Conservation (phyloP, 345 rosid species). For the Pistacia vera region DNA sequence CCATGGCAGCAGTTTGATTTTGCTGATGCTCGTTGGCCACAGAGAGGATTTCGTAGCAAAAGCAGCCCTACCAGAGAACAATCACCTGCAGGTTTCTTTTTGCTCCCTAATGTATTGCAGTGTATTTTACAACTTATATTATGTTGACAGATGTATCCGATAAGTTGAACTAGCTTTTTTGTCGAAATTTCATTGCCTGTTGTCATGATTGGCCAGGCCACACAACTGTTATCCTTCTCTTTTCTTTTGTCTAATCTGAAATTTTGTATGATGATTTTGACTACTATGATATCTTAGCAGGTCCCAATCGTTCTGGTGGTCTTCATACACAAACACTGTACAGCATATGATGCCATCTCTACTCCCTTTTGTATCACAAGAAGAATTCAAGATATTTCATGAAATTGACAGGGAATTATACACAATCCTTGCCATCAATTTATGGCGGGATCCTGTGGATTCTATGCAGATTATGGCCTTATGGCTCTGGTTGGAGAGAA, state of each 20-base stretch:
- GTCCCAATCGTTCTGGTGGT: not conserved
- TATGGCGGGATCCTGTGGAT: constrained; percentile 50
- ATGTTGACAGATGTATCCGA: not conserved
- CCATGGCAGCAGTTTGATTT: not conserved
- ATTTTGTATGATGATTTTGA: not conserved
- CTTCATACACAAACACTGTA: not conserved
- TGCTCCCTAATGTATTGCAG: not conserved
- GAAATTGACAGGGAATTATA: constrained; percentile 49
- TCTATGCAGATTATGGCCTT: constrained; percentile 45
- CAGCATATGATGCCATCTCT: constrained; percentile 12
- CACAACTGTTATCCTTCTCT: not conserved
- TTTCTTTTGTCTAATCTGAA: not conserved
- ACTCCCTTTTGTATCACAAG: constrained; percentile 16
- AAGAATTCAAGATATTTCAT: constrained; percentile 46
- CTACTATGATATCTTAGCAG: constrained; percentile 4
- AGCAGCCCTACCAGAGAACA: constrained; percentile 1
- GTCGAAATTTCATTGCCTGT: not conserved
- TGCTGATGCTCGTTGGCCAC: not conserved
- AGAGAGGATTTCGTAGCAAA: not conserved
- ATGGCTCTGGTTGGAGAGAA: constrained; percentile 57
- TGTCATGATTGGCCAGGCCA: not conserved
- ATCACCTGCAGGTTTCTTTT: constrained; percentile 16
- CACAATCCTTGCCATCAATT: constrained; percentile 33
- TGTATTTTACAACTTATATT: not conserved
- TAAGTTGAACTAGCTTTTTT: not conserved